phyloP scores from a whole-genome alignment of 2,329 filamentous ascomycete genomes.

The Aspergillus sp. region DNA sequence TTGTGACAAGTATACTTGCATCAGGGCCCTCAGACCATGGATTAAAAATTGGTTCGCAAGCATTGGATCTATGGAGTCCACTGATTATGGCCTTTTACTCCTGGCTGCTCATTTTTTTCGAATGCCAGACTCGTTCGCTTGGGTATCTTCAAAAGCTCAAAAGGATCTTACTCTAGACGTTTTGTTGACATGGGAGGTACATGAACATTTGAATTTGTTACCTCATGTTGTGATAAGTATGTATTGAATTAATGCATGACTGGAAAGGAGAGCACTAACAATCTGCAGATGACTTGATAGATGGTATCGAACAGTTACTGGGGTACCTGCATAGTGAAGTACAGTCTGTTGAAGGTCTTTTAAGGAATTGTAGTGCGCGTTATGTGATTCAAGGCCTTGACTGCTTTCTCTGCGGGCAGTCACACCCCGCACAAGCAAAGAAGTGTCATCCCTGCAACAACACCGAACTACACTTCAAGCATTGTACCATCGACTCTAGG shows the following conservation, averaged over 20 bases:
- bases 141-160: conserved; percentile 1
- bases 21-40: conserved; percentile 1
- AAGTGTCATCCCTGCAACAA: conserved; percentile 1
- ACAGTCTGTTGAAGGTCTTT: conserved; percentile 1
- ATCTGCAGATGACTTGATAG: not conserved
- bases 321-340: not conserved
- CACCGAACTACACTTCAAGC: not conserved
- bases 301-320: not conserved
- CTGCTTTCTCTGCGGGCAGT: not conserved
- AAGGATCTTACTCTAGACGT: not conserved
- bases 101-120: conserved; percentile 4
- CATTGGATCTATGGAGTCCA: not conserved
- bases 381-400: not conserved
- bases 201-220: not conserved
- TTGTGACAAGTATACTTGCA: conserved; percentile 4
- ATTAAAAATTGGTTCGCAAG: conserved; percentile 1
- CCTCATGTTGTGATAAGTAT: not conserved
- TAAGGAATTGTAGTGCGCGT: not conserved
- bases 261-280: not conserved
- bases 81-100: conserved; percentile 2
- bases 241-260: not conserved
- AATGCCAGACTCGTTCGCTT: not conserved
- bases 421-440: not conserved
- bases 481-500: conserved; percentile 1
- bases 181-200: not conserved